phyloP scores from a whole-genome alignment of 2,329 filamentous ascomycete species.

The Pseudocercospora musae region DNA sequence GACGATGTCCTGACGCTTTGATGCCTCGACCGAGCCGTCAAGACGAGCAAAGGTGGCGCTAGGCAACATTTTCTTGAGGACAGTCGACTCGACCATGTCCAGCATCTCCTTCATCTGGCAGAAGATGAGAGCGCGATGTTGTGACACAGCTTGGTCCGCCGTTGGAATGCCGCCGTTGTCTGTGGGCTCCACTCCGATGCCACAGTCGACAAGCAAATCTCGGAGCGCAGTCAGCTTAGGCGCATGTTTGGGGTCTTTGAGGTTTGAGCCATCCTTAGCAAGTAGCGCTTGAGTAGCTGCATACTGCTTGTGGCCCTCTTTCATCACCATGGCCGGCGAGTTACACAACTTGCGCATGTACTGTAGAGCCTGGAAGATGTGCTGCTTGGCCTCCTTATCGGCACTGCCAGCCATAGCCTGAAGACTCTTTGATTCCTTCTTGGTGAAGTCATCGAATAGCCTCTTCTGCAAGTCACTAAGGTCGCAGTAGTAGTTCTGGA shows the following conservation, averaged over 20 bases:
- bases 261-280: constrained; percentile 70
- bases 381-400: constrained; percentile 92
- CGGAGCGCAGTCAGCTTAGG: constrained; percentile 88
- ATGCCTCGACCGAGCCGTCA: constrained; percentile 88
- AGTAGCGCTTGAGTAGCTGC: constrained; percentile 81
- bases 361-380: constrained; percentile 98
- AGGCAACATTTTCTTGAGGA: constrained; percentile 85
- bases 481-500: constrained; percentile 99
- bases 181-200: constrained; percentile 69
- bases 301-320: constrained; percentile 86
- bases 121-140: constrained; percentile 92
- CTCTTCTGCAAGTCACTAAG: constrained; percentile 91
- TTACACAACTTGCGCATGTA: constrained; percentile 99
- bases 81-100: constrained; percentile 95
- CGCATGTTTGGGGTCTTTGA: constrained; percentile 83
- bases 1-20: constrained; percentile 92
- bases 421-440: constrained; percentile 86
- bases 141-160: constrained; percentile 78
- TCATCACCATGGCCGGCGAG: constrained; percentile 92
- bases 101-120: constrained; percentile 99
- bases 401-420: constrained; percentile 76
- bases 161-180: constrained; percentile 49
- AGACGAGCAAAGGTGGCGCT: constrained; percentile 91
- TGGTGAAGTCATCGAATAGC: constrained; percentile 93
- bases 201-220: constrained; percentile 95